Conservation (phyloP, 2,329 filamentous ascomycete genomes). For the Pleomassaria siparia region DNA sequence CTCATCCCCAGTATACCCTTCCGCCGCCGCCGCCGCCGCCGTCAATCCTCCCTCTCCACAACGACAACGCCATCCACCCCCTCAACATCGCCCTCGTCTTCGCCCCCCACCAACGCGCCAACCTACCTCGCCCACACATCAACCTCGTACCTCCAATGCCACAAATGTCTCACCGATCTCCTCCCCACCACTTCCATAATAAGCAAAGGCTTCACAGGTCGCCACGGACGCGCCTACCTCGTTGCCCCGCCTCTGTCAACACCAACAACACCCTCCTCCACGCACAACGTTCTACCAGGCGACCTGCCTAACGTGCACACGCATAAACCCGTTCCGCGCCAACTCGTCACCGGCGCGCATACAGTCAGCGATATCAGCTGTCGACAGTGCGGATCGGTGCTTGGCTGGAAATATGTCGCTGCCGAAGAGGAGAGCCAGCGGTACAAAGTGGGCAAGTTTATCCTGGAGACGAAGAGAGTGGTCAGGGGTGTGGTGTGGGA, state of each 20-base stretch:
- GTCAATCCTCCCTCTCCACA: slow-evolving; percentile 30
- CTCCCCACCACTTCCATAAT: slow-evolving; percentile 62
- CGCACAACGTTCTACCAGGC: slow-evolving; percentile 20
- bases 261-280: too few relatives aligned
- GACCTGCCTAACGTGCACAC: slow-evolving; percentile 61
- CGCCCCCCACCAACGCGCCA: slow-evolving; percentile 23
- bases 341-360: slow-evolving; percentile 64
- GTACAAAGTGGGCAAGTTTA: slow-evolving; percentile 69
- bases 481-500: slow-evolving; percentile 57
- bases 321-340: slow-evolving; percentile 58
- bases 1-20: slow-evolving; percentile 41
- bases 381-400: slow-evolving; percentile 55
- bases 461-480: slow-evolving; percentile 62
- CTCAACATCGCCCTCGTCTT: slow-evolving; percentile 20
- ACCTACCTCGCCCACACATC: slow-evolving; percentile 34
- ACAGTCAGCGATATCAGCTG: slow-evolving; percentile 64
- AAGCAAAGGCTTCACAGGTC: slow-evolving; percentile 66
- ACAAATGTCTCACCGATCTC: slow-evolving; percentile 60
- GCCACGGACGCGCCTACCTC: slow-evolving; percentile 65
- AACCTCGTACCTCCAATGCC: slow-evolving; percentile 60
- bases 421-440: slow-evolving; percentile 63
- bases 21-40: slow-evolving; percentile 44
- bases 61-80: slow-evolving; percentile 24
- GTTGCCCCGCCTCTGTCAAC: slow-evolving; percentile 51
- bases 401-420: slow-evolving; percentile 67